A percentile compares a stretch with the other conserved stretches of the same genome.
Conservation (phyloP, 495 filamentous ascomycete genomes). For the Penicillium subrubescens region DNA sequence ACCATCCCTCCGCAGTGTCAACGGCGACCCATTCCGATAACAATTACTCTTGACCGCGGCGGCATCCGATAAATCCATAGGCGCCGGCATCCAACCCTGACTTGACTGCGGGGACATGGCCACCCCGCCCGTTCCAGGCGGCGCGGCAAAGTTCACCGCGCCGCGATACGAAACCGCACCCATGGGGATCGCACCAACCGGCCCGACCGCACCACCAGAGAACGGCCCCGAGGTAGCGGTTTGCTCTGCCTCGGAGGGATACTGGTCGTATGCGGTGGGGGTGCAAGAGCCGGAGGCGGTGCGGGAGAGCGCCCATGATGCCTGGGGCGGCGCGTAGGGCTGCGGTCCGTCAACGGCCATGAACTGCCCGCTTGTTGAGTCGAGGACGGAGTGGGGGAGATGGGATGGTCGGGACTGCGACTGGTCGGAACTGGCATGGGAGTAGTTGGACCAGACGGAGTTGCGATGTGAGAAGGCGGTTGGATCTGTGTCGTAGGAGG, state of each 20-base stretch:
- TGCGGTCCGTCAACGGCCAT: constrained; percentile 60
- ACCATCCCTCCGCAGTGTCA: constrained; percentile 76
- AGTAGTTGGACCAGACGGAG: constrained; percentile 74
- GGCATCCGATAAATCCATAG: constrained; percentile 58
- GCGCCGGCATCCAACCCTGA: constrained; percentile 63
- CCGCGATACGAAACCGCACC: constrained; percentile 48
- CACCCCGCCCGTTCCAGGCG: constrained; percentile 46
- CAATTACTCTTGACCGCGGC: constrained; percentile 74
- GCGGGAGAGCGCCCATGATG: constrained; percentile 45
- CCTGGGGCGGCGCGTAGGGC: constrained; percentile 41
- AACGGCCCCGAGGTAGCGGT: constrained; percentile 54
- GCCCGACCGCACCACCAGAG: constrained; percentile 54
- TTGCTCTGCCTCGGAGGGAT: constrained; percentile 61
- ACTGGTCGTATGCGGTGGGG: constrained; percentile 64
- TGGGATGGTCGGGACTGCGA: constrained; percentile 41
- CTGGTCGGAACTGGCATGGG: constrained; percentile 49
- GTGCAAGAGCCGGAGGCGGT: constrained; percentile 60
- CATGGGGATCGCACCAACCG: constrained; percentile 49
- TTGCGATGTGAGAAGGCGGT: constrained; percentile 74
- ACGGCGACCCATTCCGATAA: constrained; percentile 78
- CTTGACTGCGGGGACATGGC: constrained; percentile 64
- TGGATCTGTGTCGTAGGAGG: constrained; percentile 68
- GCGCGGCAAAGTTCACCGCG: constrained; percentile 38
- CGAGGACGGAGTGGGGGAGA: constrained; percentile 39
- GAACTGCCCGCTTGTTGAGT: constrained; percentile 51